These are phyloP conservation scores for Medicago lupulina DNA, from an alignment of 306 rosid genomes.

Conservation along the genomic window DNA sequence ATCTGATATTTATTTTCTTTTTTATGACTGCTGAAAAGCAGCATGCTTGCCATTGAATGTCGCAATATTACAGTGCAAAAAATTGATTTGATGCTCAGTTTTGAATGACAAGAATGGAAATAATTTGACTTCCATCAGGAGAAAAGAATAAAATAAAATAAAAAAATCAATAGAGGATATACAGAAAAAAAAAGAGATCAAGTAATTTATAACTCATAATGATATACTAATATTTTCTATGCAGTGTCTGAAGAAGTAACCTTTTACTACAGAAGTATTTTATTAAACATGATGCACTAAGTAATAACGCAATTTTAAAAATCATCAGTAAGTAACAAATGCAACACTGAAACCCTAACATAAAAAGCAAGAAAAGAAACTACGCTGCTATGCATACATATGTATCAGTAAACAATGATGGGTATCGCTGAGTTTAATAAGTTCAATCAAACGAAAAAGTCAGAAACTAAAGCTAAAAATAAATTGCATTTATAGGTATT, in stretches of 20 bases:
- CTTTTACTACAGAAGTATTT: neutral
- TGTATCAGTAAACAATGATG: constrained; percentile 2
- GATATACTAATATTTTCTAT: constrained; percentile 1
- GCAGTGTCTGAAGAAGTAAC: neutral
- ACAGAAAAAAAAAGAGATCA: neutral
- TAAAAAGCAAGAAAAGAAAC: constrained; percentile 12
- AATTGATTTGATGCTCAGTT: constrained; percentile 1
- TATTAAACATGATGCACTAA: constrained; percentile 7
- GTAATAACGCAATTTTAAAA: constrained; percentile 16
- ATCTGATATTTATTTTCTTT: neutral
- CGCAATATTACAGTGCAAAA: constrained; percentile 7
- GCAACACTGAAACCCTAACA: constrained; percentile 21
- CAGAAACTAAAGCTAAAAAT: neutral
- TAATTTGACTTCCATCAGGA: neutral
- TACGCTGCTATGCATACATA: neutral
- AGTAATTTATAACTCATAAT: neutral
- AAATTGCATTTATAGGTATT: neutral
- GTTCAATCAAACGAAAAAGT: neutral
- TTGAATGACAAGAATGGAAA: constrained; percentile 5
- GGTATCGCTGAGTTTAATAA: neutral
- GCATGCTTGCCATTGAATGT: neutral
- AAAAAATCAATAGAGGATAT: neutral
- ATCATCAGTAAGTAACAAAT: constrained; percentile 19
- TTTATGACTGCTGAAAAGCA: neutral
- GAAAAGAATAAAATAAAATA: neutral